These are phyloP conservation scores for Vitis hybrid DNA, from an alignment of 177 flowering plant genomes.

Conservation along the genomic window DNA sequence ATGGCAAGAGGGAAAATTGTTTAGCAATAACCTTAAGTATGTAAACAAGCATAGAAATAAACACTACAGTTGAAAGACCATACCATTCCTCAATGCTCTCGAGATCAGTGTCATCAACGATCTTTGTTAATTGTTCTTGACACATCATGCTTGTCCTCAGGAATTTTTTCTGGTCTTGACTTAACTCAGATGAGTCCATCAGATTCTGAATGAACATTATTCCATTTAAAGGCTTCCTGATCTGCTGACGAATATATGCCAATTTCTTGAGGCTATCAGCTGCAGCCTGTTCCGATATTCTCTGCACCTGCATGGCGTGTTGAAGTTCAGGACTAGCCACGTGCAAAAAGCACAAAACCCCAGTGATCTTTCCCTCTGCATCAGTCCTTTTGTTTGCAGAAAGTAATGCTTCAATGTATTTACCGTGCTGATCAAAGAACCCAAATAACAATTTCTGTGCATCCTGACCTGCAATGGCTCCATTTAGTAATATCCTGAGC, in stretches of 20 bases:
- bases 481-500: slow-evolving; percentile 61
- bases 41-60: neutral
- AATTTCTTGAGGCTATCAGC: slow-evolving; percentile 50
- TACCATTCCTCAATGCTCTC: slow-evolving; percentile 80
- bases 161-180: slow-evolving; percentile 53
- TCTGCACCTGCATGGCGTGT: slow-evolving; percentile 63
- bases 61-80: slow-evolving; percentile 7
- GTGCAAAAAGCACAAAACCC: slow-evolving; percentile 74
- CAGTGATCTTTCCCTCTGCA: slow-evolving; percentile 58
- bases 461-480: slow-evolving; percentile 59
- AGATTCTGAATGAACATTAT: slow-evolving; percentile 46
- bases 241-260: slow-evolving; percentile 60
- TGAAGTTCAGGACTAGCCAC: slow-evolving; percentile 78
- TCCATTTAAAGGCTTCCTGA: slow-evolving; percentile 63
- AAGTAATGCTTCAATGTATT: slow-evolving; percentile 64
- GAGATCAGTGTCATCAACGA: slow-evolving; percentile 61
- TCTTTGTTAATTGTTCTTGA: slow-evolving; percentile 59
- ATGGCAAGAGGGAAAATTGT: too few species aligned
- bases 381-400: slow-evolving; percentile 58
- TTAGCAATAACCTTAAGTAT: neutral
- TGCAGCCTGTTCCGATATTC: slow-evolving; percentile 64
- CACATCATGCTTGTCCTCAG: slow-evolving; percentile 50
- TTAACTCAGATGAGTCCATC: slow-evolving; percentile 54
- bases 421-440: slow-evolving; percentile 54
- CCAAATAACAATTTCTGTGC: slow-evolving; percentile 62